Conservation (phyloP, 2,329 filamentous ascomycete species). For the Penicillium psychrosexuale region DNA sequence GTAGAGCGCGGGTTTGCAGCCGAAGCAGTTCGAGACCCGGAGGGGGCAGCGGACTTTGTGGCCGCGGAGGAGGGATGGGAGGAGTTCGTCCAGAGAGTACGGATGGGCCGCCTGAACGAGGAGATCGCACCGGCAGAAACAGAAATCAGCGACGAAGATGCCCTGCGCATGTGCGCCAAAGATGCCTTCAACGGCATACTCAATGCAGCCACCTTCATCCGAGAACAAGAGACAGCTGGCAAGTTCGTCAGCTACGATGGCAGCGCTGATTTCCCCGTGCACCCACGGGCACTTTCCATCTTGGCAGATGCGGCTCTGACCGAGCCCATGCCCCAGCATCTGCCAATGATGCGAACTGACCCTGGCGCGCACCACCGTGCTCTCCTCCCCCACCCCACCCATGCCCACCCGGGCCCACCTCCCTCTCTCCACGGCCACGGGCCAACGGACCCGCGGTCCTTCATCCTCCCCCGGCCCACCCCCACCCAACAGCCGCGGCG, state of each 20-base stretch:
- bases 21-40: constrained; percentile 32
- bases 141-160: constrained; percentile 24
- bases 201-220: constrained; percentile 28
- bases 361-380: constrained; percentile 42
- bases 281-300: constrained; percentile 31
- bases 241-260: constrained; percentile 6
- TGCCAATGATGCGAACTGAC: constrained; percentile 43
- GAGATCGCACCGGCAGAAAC: constrained; percentile 40
- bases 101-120: constrained; percentile 38
- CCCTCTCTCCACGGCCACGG: constrained; percentile 14
- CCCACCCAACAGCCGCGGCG: constrained; percentile 36
- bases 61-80: constrained; percentile 40
- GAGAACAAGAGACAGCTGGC: constrained; percentile 6
- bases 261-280: constrained; percentile 7
- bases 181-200: constrained; percentile 28
- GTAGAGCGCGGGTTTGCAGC: constrained; percentile 38
- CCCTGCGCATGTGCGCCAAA: constrained; percentile 24
- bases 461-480: constrained; percentile 22
- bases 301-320: constrained; percentile 35
- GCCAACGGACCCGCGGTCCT: constrained; percentile 34
- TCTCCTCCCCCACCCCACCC: constrained; percentile 30
- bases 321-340: constrained; percentile 24
- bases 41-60: constrained; percentile 35
- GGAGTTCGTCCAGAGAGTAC: constrained; percentile 40
- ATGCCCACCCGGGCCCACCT: constrained; percentile 11